A percentile compares a stretch with the other conserved stretches of the same genome.
Conservation (phyloP, 2,329 filamentous ascomycete genomes). For the Ceratocystis variospora region DNA sequence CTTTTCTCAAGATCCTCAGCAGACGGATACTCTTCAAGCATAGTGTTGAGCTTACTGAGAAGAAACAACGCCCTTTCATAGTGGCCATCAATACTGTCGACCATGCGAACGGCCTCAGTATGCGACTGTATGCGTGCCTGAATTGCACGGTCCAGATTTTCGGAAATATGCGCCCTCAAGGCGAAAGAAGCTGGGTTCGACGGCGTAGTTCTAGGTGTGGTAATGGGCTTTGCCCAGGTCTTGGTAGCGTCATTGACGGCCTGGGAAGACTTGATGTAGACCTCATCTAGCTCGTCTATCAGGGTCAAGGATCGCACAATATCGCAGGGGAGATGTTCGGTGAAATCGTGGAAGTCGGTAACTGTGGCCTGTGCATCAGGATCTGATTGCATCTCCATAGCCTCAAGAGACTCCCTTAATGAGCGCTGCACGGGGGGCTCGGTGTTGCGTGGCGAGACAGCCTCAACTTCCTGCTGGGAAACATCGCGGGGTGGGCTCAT, state of each 20-base stretch:
- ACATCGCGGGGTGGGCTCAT: slow-evolving; percentile 15
- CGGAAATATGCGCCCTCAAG: slow-evolving; percentile 47
- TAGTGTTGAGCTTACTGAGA: slow-evolving; percentile 38
- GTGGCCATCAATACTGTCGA: slow-evolving; percentile 37
- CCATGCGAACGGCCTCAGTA: slow-evolving; percentile 48
- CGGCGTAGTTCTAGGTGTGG: slow-evolving; percentile 27
- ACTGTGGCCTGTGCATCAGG: slow-evolving; percentile 57
- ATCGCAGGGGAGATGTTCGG: slow-evolving; percentile 55
- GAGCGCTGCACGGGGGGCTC: slow-evolving; percentile 21
- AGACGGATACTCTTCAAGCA: slow-evolving; percentile 46
- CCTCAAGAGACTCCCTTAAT: slow-evolving; percentile 27
- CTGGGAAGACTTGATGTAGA: slow-evolving; percentile 42
- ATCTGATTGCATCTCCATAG: slow-evolving; percentile 42
- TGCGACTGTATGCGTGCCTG: slow-evolving; percentile 44
- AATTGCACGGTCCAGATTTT: slow-evolving; percentile 40
- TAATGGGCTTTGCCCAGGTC: slow-evolving; percentile 43
- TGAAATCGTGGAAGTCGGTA: slow-evolving; percentile 56
- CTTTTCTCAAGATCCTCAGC: slow-evolving; percentile 33
- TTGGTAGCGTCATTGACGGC: slow-evolving; percentile 43
- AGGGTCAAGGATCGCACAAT: slow-evolving; percentile 51
- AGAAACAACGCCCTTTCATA: too few species aligned
- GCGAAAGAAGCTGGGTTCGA: slow-evolving; percentile 32
- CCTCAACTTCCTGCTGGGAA: slow-evolving; percentile 22
- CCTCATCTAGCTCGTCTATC: slow-evolving; percentile 49
- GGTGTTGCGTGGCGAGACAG: slow-evolving; percentile 28